Evolutionary conservation across 495 filamentous ascomycete genomes (phyloP), one percentile per base, ranked within the genome.

Genomic region (Sporormia fimetaria): DNA sequence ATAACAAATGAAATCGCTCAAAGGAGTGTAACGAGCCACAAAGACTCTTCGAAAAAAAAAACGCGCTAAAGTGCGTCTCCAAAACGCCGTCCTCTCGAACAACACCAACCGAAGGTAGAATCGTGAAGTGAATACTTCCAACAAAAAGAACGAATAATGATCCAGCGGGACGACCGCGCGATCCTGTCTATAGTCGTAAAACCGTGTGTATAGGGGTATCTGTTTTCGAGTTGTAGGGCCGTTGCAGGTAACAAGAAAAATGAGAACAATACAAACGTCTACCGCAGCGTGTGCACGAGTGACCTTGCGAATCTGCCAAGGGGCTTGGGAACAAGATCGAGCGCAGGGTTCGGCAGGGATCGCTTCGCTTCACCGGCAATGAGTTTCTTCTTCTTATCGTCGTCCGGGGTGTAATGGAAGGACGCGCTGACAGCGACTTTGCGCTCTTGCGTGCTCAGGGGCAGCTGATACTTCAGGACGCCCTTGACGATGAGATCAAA

Each of bases 401-500:
- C 23, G 25, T 46, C 37, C n/a, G 51, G 51, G 24, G 49, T 45
- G 33, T 54, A 54, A 28, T 24, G 29, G 31, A 49, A 54, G 17
- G 24, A 21, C 1, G 34, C 44, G 10, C 18, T 45, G 36, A 54
- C 33, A 2, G 45, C 33, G 2, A 54, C 37, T 6, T 21, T 49
- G 37, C 45, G 51, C 17, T 45, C 45, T 18, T 37, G 44, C 23
- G 51, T 51, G 23, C 45, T 87, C 37, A 98, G 67, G 8, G 90
- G 90, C 14, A 95, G 67, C 21, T 81, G 78, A 55, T 98, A 98
- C 57, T 83, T 83, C 53, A 98, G 62, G 5, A 87, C 78, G 25
- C 90, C 90, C 36, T 87, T 76, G 21, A 96, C 75, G 42, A 94
- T 85, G 37, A 98, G 66, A 41, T 92, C 83, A 47, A 96, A 98